Evolutionary conservation across 2,329 filamentous ascomycete species (phyloP).

Genomic region (Clarireedia homoeocarpa): DNA sequence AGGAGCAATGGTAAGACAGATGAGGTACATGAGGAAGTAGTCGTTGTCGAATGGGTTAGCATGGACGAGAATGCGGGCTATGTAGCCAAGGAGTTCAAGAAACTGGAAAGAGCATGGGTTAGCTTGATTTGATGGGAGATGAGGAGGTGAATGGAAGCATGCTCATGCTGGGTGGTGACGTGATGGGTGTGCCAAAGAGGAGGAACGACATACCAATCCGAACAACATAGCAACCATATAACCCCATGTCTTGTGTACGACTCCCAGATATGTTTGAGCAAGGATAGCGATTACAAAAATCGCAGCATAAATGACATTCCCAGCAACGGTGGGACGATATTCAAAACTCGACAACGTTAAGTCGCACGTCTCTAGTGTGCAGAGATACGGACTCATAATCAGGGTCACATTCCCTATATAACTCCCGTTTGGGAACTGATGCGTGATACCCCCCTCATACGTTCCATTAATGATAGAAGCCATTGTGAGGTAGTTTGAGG

Average conservation of each 20-base stretch:
- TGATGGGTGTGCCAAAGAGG: background rate
- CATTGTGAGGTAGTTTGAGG: no score
- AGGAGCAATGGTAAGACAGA: slow-evolving; percentile 36
- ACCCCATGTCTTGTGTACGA: slow-evolving; percentile 47
- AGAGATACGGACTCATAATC: slow-evolving; percentile 15
- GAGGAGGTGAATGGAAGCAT: background rate
- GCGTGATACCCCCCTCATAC: slow-evolving; percentile 10
- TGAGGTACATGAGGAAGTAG: slow-evolving; percentile 52
- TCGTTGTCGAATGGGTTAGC: slow-evolving; percentile 45
- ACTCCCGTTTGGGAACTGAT: slow-evolving; percentile 7
- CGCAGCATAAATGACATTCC: slow-evolving; percentile 46
- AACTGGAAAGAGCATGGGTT: background rate
- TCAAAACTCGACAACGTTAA: slow-evolving; percentile 47
- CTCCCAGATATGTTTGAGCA: slow-evolving; percentile 37
- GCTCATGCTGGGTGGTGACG: background rate
- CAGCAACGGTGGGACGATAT: slow-evolving; percentile 48
- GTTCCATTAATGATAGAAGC: background rate
- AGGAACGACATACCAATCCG: slow-evolving; percentile 33
- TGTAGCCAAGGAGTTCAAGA: slow-evolving; percentile 38
- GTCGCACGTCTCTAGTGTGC: slow-evolving; percentile 34
- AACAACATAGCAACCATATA: slow-evolving; percentile 42
- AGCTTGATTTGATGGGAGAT: background rate
- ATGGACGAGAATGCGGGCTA: slow-evolving; percentile 43
- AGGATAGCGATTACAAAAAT: slow-evolving; percentile 40
- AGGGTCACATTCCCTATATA: slow-evolving; percentile 23